Evolutionary conservation across 768 basidiomycete genomes (phyloP).

Genomic region (Scleroderma citrinum): DNA sequence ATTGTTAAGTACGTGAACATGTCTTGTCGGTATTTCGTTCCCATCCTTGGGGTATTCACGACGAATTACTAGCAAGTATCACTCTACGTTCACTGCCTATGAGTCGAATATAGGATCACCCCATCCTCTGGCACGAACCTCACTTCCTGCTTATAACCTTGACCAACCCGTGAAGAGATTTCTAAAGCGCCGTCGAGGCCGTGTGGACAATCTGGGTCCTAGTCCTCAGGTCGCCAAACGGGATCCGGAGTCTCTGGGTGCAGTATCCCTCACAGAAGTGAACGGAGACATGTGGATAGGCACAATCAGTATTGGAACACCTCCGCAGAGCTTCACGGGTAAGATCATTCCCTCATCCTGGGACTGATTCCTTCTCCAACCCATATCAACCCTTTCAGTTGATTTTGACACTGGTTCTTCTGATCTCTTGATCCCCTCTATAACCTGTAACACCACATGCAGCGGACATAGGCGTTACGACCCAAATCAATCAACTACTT

Average conservation of each 20-base stretch:
- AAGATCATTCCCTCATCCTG: constrained; percentile 1
- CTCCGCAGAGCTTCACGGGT: constrained; percentile 39
- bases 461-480: constrained; percentile 27
- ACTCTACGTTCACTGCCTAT: constrained; percentile 37
- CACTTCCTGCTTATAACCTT: constrained; percentile 5
- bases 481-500: constrained; percentile 25
- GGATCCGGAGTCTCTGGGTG: constrained; percentile 22
- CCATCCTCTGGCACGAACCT: constrained; percentile 26
- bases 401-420: constrained; percentile 51
- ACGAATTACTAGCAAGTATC: constrained; percentile 35
- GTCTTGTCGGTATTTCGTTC: neutral
- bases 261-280: constrained; percentile 32
- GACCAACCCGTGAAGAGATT: neutral
- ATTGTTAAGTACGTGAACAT: constrained; percentile 15
- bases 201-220: neutral
- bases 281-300: constrained; percentile 41
- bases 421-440: constrained; percentile 40
- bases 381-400: constrained; percentile 25
- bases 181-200: constrained; percentile 7
- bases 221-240: constrained; percentile 1
- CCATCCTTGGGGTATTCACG: neutral
- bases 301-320: constrained; percentile 42
- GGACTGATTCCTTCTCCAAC: neutral
- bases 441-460: constrained; percentile 26
- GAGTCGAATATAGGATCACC: constrained; percentile 38